A percentile compares a stretch with the other conserved stretches of the same genome.
These are phyloP conservation scores for Mycena indigotica DNA, from an alignment of 768 basidiomycete genomes.

Conservation along the genomic window DNA sequence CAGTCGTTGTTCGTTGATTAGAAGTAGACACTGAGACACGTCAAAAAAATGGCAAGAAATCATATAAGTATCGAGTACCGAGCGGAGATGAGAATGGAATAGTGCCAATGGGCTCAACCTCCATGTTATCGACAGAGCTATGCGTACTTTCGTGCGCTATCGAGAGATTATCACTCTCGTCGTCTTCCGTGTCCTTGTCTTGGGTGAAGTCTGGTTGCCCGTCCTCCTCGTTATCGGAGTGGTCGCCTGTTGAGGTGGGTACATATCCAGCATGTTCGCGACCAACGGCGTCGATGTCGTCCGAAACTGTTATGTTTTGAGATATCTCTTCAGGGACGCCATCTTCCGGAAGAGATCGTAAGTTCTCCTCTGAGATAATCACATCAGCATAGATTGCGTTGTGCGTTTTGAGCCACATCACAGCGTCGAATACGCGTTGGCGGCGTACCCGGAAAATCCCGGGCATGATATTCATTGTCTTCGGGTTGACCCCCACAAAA, in stretches of 20 bases:
- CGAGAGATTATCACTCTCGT: too few relatives aligned
- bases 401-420: slow-evolving; percentile 37
- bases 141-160: too few relatives aligned
- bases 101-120: too few relatives aligned
- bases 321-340: slow-evolving; percentile 34
- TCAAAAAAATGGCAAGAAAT: too few relatives aligned
- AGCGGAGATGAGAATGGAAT: too few relatives aligned
- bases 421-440: slow-evolving; percentile 21
- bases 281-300: slow-evolving; percentile 19
- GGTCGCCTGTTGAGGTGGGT: slow-evolving; percentile 11
- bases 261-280: slow-evolving; percentile 36
- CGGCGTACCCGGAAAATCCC: slow-evolving; percentile 29
- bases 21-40: too few relatives aligned
- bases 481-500: slow-evolving; percentile 29
- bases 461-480: slow-evolving; percentile 23
- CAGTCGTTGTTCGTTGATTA: too few relatives aligned
- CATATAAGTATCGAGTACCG: too few relatives aligned
- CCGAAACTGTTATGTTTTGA: slow-evolving; percentile 17
- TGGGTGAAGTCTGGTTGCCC: background rate
- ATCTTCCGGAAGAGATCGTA: slow-evolving; percentile 33
- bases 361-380: slow-evolving; percentile 18
- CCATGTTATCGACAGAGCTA: too few relatives aligned
- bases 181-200: background rate
- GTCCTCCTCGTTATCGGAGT: background rate
- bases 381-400: slow-evolving; percentile 31